Evolutionary conservation across 1,139 yeast genomes (phyloP), one percentile per base, ranked within the genome.

Genomic region (Yamadazyma triangularis): DNA sequence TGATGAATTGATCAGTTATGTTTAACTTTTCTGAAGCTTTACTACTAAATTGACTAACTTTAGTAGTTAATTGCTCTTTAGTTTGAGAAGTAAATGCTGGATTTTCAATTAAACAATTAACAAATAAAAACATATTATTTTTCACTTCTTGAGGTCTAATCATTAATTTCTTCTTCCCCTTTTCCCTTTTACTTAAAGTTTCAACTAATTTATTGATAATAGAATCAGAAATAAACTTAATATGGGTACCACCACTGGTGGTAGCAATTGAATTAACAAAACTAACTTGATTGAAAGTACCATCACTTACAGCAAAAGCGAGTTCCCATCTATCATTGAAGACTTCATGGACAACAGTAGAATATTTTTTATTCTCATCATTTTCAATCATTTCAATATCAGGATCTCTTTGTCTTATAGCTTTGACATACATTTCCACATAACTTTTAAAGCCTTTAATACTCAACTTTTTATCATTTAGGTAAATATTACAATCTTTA

Each of bases 41-140:
- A 9, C 96, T 86, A 23, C 96, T 97, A 62, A 91, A 93, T 42
- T 89, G 94, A 23, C 84, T 70, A 0, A 79, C 78, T 51, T 91
- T 82, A 1, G 97, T 87, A 10, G 96, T 89, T 47, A 93, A 66
- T 53, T 89, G 96, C 54, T 93, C 98, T 51, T 93, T 93, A 0
- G 98, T 93, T 62, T 93, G 98, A 0, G 98, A 89, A 0, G 96
- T 89, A 52, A 93, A 93, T 0, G 97, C 95, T 0, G 98, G 98
- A 47, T 93, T 93, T 53, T 88, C 96, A 57, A 93, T 79, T 44
- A 89, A 69, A 70, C 96, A 88, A 56, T 93, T 93, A 42, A 93
- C 70, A 48, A 93, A 93, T 25, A 93, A 53, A 50, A 91, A 91
- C 81, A 91, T 84, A 56, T 88, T 85, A 55, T 83, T 88, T 52